Base-by-base conservation (phyloP, 2,329 filamentous ascomycete genomes). In the Orbilia ellipsospora region DNA sequence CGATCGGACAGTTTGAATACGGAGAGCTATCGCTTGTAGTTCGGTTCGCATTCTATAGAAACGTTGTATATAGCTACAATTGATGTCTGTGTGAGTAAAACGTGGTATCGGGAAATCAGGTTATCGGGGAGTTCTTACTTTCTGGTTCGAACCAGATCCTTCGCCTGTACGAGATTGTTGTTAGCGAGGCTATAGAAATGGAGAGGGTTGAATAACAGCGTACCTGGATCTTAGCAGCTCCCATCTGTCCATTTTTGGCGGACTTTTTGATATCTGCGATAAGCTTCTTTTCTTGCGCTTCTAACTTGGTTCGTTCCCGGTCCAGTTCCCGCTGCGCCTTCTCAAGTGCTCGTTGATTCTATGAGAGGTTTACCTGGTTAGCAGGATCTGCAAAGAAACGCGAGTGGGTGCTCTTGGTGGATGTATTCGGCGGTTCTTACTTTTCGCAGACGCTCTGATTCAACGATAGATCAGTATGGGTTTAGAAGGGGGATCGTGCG, bases 21-120 rank as follows among this genome's bases (percentile, higher is more conserved):
- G 89, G 65, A 99, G 84, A 13, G 93, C 96, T 79, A 99, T 97
- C 78, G 96, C 95, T 82, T 99, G 95, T 78, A 99, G 84, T 83
- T 98, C 94, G 78, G 94, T 98, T 79, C 93, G 90, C 94, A 99
- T 98, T 81, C 92, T 90, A 82, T 97, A 98, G 84, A 99, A 99
- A 83, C 98, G 98, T 83, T 97, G 93, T 73, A 99, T 91, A 80
- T 97, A 97, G 82, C 93, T 92, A 15, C 48, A 23, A 60, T n/a
- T 4, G 2, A n/a, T 7, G 44, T 18, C 42, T 31, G 20, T 66
- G 55, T 65, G n/a, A 51, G 65, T 28, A 48, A 51, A 51, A 55
- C 16, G 20, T 26, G 28, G n/a, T 44, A 18, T 45, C 16, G 55
- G 10, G 31, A 48, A 26, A 23, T 48, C 26, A 4, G 55, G 31